A percentile compares a stretch with the other conserved stretches of the same genome.
phyloP scores from a whole-genome alignment of 208 protist species.

The Crithidia mellificae region DNA sequence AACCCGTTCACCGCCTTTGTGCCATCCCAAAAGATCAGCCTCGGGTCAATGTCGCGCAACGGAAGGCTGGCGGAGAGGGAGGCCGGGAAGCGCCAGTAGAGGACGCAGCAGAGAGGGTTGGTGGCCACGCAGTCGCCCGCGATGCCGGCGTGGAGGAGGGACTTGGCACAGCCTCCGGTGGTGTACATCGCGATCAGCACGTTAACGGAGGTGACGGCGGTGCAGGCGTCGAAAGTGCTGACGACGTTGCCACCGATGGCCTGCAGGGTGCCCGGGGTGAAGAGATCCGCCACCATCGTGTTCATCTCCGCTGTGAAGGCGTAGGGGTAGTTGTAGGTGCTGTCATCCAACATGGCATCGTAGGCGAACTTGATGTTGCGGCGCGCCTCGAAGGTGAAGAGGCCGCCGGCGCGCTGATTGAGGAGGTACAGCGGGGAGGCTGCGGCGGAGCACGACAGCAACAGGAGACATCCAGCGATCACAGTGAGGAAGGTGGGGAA shows the following conservation, averaged over 20 bases:
- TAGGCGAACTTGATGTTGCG: neutral
- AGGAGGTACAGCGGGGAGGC: conserved; percentile 28
- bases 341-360: conserved; percentile 3
- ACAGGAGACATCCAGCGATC: neutral
- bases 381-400: conserved; percentile 23
- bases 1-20: conserved; percentile 32
- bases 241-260: neutral
- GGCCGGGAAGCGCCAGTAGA: conserved; percentile 36
- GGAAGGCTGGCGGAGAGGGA: conserved; percentile 14
- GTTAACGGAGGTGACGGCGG: neutral
- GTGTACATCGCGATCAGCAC: neutral
- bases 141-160: conserved; percentile 28
- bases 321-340: conserved; percentile 26
- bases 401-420: conserved; percentile 7
- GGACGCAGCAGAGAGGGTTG: conserved; percentile 34
- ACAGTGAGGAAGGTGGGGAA: neutral
- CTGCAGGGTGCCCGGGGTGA: neutral
- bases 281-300: conserved; percentile 17
- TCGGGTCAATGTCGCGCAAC: conserved; percentile 18
- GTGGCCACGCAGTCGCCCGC: conserved; percentile 23
- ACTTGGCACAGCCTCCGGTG: conserved; percentile 16
- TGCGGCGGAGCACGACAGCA: neutral
- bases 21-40: conserved; percentile 36
- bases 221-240: neutral
- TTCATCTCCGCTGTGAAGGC: conserved; percentile 36